Conservation (phyloP, 129 eudicot genomes). For the Escallonia rubra region DNA sequence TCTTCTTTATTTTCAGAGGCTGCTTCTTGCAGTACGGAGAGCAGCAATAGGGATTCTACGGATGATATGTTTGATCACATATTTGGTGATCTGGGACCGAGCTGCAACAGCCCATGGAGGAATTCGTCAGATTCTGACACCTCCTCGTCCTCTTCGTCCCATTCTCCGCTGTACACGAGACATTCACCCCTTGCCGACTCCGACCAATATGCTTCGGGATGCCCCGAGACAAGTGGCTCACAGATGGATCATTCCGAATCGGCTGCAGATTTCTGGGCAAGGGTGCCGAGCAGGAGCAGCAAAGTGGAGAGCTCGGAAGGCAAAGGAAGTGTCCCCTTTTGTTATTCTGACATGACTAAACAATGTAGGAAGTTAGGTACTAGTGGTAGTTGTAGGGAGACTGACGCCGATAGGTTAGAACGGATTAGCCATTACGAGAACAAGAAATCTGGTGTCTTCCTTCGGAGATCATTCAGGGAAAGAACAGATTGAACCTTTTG, state of each 20-base stretch:
- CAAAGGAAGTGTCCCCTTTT: constrained; percentile 5
- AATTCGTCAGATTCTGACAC: constrained; percentile 70
- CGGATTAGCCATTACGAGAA: constrained; percentile 20
- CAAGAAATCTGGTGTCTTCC: constrained; percentile 27
- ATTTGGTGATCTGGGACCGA: constrained; percentile 33
- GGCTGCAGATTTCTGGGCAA: neutral
- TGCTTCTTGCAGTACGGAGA: constrained; percentile 59
- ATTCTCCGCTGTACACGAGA: constrained; percentile 53
- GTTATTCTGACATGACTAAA: constrained; percentile 19
- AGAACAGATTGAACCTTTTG: constrained; percentile 13
- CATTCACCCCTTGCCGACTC: constrained; percentile 27
- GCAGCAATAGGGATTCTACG: constrained; percentile 40
- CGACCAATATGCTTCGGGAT: neutral
- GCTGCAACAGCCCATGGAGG: constrained; percentile 27
- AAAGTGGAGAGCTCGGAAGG: constrained; percentile 3
- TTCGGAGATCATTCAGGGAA: constrained; percentile 34
- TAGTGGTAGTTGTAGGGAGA: constrained; percentile 44
- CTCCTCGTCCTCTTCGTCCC: constrained; percentile 56
- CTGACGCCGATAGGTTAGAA: constrained; percentile 49
- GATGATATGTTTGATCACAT: constrained; percentile 45
- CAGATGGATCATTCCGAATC: constrained; percentile 10
- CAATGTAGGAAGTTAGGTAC: constrained; percentile 48
- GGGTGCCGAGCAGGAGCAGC: neutral
- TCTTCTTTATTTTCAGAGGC: constrained; percentile 58
- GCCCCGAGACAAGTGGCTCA: neutral